phyloP scores from a whole-genome alignment of 2,329 filamentous ascomycete genomes.

The Ambrosiella cleistominuta region DNA sequence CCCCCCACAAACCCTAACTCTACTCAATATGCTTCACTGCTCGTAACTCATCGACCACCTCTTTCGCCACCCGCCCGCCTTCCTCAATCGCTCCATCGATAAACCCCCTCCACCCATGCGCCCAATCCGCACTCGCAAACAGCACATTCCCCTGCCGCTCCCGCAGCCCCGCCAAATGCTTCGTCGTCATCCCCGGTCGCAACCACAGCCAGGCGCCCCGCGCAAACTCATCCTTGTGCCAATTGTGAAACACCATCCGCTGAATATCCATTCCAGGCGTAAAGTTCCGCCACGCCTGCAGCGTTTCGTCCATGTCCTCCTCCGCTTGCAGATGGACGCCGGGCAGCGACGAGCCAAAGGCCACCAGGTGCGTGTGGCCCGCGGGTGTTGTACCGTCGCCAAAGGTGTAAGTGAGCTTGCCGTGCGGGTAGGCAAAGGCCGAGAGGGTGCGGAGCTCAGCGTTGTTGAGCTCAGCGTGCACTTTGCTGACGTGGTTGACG shows the following conservation, averaged over 20 bases:
- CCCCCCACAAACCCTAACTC: not conserved
- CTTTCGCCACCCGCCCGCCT: not conserved
- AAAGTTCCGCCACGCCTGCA: not conserved
- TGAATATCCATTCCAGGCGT: not conserved
- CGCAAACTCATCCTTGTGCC: not conserved
- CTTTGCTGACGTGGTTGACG: not conserved
- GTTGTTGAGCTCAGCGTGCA: not conserved
- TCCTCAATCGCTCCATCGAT: not conserved
- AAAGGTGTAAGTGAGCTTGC: not conserved
- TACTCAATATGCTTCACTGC: not conserved
- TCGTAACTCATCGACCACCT: not conserved
- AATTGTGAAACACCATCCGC: not conserved
- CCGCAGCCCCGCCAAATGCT: not conserved
- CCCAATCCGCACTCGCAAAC: not conserved
- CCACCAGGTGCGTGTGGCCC: not conserved
- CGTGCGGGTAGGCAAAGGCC: not conserved
- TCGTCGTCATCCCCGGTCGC: not conserved
- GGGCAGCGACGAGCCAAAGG: not conserved
- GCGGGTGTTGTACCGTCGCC: not conserved
- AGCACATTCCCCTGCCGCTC: not conserved
- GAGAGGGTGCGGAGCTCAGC: not conserved
- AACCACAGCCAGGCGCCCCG: not conserved
- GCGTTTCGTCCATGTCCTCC: not conserved
- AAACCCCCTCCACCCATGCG: not conserved
- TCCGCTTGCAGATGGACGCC: not conserved